Percentiles rank a stretch among this genome's conserved stretches.
Conservation (phyloP, 176 grass and related monocot genomes). For the Lolium rigidum region DNA sequence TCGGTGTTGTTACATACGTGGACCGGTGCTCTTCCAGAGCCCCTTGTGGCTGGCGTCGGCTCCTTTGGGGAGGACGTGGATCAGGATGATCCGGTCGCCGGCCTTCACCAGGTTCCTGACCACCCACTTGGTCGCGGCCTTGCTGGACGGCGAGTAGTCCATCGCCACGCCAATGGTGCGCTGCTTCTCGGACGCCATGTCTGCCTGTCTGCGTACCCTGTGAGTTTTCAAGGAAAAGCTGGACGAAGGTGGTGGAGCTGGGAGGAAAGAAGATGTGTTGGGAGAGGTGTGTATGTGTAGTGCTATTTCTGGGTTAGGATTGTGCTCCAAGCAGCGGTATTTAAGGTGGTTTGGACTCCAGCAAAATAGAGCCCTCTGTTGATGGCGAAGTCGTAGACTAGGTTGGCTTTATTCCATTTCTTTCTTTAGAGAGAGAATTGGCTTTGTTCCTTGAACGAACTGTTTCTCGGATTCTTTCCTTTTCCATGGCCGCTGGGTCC, state of each 20-base stretch:
- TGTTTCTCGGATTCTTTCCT: conserved; percentile 3
- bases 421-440: not conserved
- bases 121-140: conserved; percentile 63
- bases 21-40: conserved; percentile 72
- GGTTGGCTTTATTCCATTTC: conserved; percentile 18
- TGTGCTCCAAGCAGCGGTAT: conserved; percentile 39
- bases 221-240: conserved; percentile 17
- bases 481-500: conserved; percentile 16
- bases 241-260: conserved; percentile 36
- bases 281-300: conserved; percentile 10
- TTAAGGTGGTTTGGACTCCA: conserved; percentile 29
- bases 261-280: not conserved
- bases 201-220: not conserved
- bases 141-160: conserved; percentile 86
- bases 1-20: conserved; percentile 37
- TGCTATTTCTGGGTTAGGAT: conserved; percentile 35
- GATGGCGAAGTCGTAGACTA: conserved; percentile 14
- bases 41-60: conserved; percentile 61
- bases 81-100: conserved; percentile 61
- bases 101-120: conserved; percentile 51
- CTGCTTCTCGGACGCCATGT: conserved; percentile 44
- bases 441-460: conserved; percentile 47
- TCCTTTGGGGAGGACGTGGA: conserved; percentile 69
- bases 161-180: conserved; percentile 68
- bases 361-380: conserved; percentile 43